Percentiles rank a stretch among this genome's conserved stretches.
phyloP scores from a whole-genome alignment of 2,329 filamentous ascomycete genomes.

The Colletotrichum higginsianum region DNA sequence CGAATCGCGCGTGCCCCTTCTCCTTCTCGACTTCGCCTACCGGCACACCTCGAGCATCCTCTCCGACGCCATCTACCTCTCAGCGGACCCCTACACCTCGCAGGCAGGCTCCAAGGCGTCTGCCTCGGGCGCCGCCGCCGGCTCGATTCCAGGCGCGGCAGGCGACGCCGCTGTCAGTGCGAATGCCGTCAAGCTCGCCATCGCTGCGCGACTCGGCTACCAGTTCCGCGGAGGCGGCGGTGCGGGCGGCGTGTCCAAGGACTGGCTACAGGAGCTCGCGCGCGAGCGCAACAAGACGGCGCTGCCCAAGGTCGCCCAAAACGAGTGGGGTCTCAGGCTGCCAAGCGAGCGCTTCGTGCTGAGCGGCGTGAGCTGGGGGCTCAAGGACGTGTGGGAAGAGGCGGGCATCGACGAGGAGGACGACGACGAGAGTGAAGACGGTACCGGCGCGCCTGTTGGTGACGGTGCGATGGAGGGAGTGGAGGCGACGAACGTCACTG shows the following conservation, averaged over 20 bases:
- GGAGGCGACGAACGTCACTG: slow-evolving; percentile 55
- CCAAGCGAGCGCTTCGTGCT: slow-evolving; percentile 79
- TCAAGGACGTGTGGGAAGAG: slow-evolving; percentile 72
- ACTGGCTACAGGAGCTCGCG: slow-evolving; percentile 84
- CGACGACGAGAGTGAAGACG: slow-evolving; percentile 59
- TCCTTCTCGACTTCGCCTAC: slow-evolving; percentile 90
- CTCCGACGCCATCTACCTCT: slow-evolving; percentile 78
- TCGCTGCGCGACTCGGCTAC: slow-evolving; percentile 76
- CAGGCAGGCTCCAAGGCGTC: slow-evolving; percentile 69
- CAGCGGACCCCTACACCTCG: slow-evolving; percentile 76
- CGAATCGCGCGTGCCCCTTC: slow-evolving; percentile 85
- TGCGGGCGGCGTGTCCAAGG: slow-evolving; percentile 74
- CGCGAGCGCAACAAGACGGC: slow-evolving; percentile 77
- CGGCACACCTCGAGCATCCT: slow-evolving; percentile 82
- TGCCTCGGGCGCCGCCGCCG: slow-evolving; percentile 63
- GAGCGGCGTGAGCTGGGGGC: slow-evolving; percentile 75
- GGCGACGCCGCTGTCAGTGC: slow-evolving; percentile 72
- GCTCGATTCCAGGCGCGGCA: slow-evolving; percentile 57
- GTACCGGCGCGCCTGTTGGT: slow-evolving; percentile 58
- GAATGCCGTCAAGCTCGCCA: slow-evolving; percentile 80
- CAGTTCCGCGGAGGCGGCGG: slow-evolving; percentile 74
- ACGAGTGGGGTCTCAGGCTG: slow-evolving; percentile 77
- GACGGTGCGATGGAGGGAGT: slow-evolving; percentile 67
- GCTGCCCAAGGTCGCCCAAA: slow-evolving; percentile 73
- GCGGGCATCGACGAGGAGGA: slow-evolving; percentile 57